Evolutionary conservation across 1,284 basidiomycete species (phyloP), one percentile per base, ranked within the genome.

Genomic region (Leccinum pachyderme): DNA sequence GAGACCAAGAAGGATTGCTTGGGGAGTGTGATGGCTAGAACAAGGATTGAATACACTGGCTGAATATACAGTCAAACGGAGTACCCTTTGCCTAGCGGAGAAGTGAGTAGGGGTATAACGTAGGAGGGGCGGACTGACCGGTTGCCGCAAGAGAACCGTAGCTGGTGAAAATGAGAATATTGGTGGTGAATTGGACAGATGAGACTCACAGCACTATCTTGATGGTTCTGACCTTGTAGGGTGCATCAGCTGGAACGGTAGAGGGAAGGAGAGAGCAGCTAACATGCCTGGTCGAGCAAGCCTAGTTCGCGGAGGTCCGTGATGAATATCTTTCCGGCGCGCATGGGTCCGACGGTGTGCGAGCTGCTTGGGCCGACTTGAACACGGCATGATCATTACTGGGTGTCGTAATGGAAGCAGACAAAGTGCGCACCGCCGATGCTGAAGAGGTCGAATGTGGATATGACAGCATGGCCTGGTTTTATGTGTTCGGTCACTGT

Each of bases 381-480:
- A 15, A 39, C 49, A 41, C 13, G 7, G 41, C 7, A 25, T 37
- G 1, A 7, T 35, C 33, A 35, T 39, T n/a, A 27, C 28, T 55
- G 45, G 53, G 47, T 29, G 6, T 7, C n/a, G 49, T 9, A n/a
- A 24, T 24, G 35, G 13, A 35, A 11, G 24, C 11, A 37, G 8
- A 24, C 12, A 49, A 41, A n/a, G 22, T 24, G 32, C 25, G 12
- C 65, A 85, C 88, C 89, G 52, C 95, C 95, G 59, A 98, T 91
- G 58, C 90, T 93, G 76, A 98, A 98, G 47, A 98, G 76, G 73
- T 98, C 95, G 63, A 95, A 95, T 0, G 93, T 86, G 0, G 89
- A 91, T 52, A 98, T 95, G 59, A 97, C 95, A 1, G 94, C 95
- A 76, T 97, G 94, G 55, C 94, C 89, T n/a, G 82, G 77, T 28